A percentile compares a stretch with the other conserved stretches of the same genome.
Evolutionary conservation across 106 monocot species (phyloP).

Genomic region (Dendrobium officinale): DNA sequence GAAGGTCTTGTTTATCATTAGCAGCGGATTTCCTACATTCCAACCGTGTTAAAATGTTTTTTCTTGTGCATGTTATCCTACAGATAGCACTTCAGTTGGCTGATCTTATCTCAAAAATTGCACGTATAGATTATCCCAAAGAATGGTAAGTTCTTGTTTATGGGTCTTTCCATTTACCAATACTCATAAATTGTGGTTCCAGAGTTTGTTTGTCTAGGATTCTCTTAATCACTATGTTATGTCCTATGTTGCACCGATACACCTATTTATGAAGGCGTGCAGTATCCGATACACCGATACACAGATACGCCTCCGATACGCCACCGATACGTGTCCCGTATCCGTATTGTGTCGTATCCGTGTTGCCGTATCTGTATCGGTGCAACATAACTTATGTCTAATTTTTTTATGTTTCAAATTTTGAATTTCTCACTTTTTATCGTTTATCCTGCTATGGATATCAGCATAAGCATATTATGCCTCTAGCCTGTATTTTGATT

Average conservation of each 20-base stretch:
- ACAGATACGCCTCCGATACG: too few species aligned
- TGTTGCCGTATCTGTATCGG: too few species aligned
- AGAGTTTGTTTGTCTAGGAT: neutral
- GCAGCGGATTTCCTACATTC: neutral
- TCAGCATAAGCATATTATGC: neutral
- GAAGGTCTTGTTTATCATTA: neutral
- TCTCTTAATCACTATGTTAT: neutral
- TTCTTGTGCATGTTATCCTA: constrained; percentile 8
- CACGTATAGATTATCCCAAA: constrained; percentile 96
- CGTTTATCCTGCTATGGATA: neutral
- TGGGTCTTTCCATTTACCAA: neutral
- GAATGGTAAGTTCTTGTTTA: constrained; percentile 57
- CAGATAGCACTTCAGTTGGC: constrained; percentile 87
- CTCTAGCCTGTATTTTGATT: neutral
- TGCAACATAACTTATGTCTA: neutral
- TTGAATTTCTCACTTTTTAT: neutral
- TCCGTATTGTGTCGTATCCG: too few species aligned
- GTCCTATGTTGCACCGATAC: neutral
- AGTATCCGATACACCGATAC: too few species aligned
- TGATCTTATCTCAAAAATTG: constrained; percentile 90
- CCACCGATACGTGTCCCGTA: too few species aligned
- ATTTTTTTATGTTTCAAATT: neutral
- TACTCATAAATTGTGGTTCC: neutral
- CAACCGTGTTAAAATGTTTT: neutral
- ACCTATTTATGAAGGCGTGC: too few species aligned